phyloP scores from a whole-genome alignment of 2,329 filamentous ascomycete species.

The Verticillium alfalfae region DNA sequence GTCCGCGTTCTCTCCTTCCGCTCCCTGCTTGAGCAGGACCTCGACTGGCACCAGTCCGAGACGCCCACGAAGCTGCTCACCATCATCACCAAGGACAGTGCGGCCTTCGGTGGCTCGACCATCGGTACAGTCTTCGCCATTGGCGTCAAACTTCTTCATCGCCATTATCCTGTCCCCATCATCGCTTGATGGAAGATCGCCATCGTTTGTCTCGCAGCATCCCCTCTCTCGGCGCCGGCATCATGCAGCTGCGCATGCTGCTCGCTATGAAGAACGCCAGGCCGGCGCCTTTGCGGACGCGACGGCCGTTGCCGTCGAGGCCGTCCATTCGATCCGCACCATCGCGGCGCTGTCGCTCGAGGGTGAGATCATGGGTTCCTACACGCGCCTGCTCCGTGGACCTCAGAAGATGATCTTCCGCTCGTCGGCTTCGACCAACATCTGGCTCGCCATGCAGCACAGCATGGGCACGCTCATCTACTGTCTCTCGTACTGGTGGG shows the following conservation, averaged over 20 bases:
- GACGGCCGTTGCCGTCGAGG: conserved; percentile 41
- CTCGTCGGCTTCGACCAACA: conserved; percentile 26
- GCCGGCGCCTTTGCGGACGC: conserved; percentile 42
- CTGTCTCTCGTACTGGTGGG: conserved; percentile 64
- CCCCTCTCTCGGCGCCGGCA: conserved; percentile 48
- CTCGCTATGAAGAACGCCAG: conserved; percentile 38
- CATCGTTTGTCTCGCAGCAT: conserved; percentile 48
- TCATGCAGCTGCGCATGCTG: conserved; percentile 48
- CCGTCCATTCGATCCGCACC: conserved; percentile 42
- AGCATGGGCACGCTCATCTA: conserved; percentile 52
- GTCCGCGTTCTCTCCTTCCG: conserved; percentile 51
- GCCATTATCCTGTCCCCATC: conserved; percentile 47
- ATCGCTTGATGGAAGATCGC: conserved; percentile 57
- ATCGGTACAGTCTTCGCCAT: conserved; percentile 50
- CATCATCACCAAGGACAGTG: conserved; percentile 50
- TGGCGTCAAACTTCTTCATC: conserved; percentile 46
- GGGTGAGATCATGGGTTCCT: conserved; percentile 24
- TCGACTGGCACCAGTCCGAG: conserved; percentile 53
- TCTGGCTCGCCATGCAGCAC: conserved; percentile 43
- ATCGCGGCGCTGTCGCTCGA: conserved; percentile 21
- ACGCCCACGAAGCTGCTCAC: conserved; percentile 42
- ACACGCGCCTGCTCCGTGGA: conserved; percentile 18
- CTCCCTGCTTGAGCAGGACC: conserved; percentile 49
- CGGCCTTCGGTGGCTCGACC: conserved; percentile 47
- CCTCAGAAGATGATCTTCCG: conserved; percentile 13